A percentile compares a stretch with the other conserved stretches of the same genome.
phyloP scores from a whole-genome alignment of 2,329 filamentous ascomycete species.

The Herpotrichia juniperi region DNA sequence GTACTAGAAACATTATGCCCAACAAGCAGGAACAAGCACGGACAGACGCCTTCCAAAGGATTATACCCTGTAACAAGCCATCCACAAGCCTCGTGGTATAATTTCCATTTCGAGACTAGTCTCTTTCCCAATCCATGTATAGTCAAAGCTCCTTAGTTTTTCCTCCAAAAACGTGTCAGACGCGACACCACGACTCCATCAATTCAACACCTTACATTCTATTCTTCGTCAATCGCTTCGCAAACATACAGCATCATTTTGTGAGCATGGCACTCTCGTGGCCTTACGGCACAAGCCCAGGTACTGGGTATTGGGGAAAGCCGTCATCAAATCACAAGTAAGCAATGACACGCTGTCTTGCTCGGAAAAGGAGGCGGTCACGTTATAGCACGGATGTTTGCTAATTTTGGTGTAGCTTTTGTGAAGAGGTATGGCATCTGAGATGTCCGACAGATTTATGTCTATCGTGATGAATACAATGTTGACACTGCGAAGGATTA shows the following conservation, averaged over 20 bases:
- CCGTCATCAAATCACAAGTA: constrained; percentile 42
- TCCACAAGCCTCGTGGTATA: background rate
- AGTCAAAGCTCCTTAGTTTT: constrained; percentile 1
- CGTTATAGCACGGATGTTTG: background rate
- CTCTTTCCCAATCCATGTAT: background rate
- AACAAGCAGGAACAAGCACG: too few relatives aligned
- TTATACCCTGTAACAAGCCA: background rate
- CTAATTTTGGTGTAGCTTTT: constrained; percentile 36
- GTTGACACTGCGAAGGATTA: constrained; percentile 55
- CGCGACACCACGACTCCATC: background rate
- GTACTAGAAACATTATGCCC: too few relatives aligned
- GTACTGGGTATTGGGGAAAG: constrained; percentile 30
- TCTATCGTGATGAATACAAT: background rate
- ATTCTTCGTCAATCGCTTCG: background rate
- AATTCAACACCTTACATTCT: constrained; percentile 1
- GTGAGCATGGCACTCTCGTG: constrained; percentile 18
- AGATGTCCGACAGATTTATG: background rate
- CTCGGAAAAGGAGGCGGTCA: background rate
- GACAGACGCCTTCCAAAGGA: too few relatives aligned
- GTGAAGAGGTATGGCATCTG: constrained; percentile 36
- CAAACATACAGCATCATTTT: background rate
- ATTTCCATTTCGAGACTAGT: background rate
- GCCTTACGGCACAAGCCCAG: constrained; percentile 29
- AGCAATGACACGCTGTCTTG: constrained; percentile 7
- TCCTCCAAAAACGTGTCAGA: background rate